Base-by-base conservation (phyloP, 306 rosid genomes). In the Fragaria nilgerrensis region DNA sequence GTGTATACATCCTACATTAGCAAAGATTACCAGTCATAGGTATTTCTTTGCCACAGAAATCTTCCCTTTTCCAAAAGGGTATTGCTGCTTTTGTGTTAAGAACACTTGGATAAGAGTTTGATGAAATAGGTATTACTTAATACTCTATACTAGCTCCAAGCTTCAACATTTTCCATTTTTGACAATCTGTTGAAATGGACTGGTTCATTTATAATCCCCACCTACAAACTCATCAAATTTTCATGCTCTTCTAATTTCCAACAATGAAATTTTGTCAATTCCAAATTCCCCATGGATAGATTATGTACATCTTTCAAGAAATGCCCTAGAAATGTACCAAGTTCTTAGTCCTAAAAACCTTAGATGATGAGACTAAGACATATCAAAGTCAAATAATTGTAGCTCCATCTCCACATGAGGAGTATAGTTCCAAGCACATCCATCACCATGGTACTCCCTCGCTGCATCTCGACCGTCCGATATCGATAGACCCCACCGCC, bases 21-120 rank as follows among this genome's bases (percentile, higher is more conserved):
- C 74, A 65, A 76, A 82, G 73, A 32, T 85, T 85, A 39, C 90
- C 77, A 76, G 66, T 86, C 82, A 82, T 25, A 76, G 89, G 15
- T 79, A 75, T 86, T 86, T 25, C 87, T 80, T 85, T 82, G 78
- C 77, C 69, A 29, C 37, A 13, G 67, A 45, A 77, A 76, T 66
- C 78, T 77, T 79, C 23, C 85, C 80, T 63, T 73, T 82, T 78
- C 80, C 81, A 22, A 72, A 80, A 73, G 44, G 75, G 67, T 48
- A 55, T 59, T 62, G 55, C 72, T 86, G 70, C 53, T 84, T 84
- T 81, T 59, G 79, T 53, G 76, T 59, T 67, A 14, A 65, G 69
- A 78, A 68, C 61, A 75, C 74, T 67, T 44, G 69, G 78, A 70
- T 48, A 73, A 44, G 78, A 82, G 66, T 82, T 72, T 77, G 67